Evolutionary conservation across 148 eudicot genomes (phyloP), one percentile per base, ranked within the genome.

Genomic region (Chenopodium formosanum): DNA sequence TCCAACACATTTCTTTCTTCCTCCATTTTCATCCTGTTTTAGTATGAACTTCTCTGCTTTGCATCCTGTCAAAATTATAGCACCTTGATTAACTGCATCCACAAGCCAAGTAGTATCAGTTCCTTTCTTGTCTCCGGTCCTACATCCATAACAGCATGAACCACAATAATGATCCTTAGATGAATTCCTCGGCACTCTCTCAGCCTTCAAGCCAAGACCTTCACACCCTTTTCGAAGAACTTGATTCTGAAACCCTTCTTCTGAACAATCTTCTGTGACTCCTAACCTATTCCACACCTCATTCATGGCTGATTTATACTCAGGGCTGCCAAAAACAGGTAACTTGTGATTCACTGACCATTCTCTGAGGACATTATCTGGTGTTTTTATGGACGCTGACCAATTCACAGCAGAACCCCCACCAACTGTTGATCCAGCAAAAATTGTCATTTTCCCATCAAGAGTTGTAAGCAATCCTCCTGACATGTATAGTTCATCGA

Each of bases 391-490:
- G 70, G 91, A 87, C 8, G 98, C 98, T 9, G 97, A 87, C 98
- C 98, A 95, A 81, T 95, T 94, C 20, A 94, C 82, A 13, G 94
- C 90, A 29, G 98, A 91, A 31, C 98, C 98, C 62, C 98, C 98
- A 19, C 98, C 98, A 64, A 95, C 98, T 0, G 95, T 88, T 14
- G 93, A 81, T 74, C 98, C 98, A 11, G 97, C 88, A 77, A 92
- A 58, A n/a, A 93, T 48, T 79, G 87, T 78, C 37, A 93, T 34
- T 80, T 90, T 90, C 40, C 91, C 97, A 76, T 95, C 94, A 2
- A 87, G 79, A 44, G 90, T 86, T 0, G 89, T 56, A 2, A 91
- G 22, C 66, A 90, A 80, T 23, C 96, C 98, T 20, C 93, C 93
- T 0, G 86, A 69, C 32, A 84, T 83, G 78, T 92, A 95, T 7